phyloP scores from a whole-genome alignment of 352 stramenopile species.

The Phytophthora syringae region DNA sequence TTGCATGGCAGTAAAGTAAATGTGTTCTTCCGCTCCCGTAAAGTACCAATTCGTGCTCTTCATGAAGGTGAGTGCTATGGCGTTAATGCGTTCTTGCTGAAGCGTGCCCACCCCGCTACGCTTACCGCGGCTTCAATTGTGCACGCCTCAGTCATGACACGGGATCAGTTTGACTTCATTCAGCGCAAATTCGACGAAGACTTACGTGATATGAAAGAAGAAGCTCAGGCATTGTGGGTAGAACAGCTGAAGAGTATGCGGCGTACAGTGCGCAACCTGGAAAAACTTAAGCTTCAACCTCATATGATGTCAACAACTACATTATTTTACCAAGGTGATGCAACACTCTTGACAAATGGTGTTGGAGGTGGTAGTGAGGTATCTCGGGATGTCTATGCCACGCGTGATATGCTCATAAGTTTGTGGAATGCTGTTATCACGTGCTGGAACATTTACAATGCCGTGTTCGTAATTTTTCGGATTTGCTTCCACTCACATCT shows the following conservation, averaged over 20 bases:
- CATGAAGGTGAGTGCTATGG: slow-evolving; percentile 60
- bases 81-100: slow-evolving; percentile 65
- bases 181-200: slow-evolving; percentile 63
- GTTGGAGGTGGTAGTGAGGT: background rate
- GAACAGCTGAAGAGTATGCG: slow-evolving; percentile 38
- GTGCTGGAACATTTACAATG: slow-evolving; percentile 72
- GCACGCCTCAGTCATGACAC: slow-evolving; percentile 57
- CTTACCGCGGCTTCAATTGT: slow-evolving; percentile 51
- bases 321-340: slow-evolving; percentile 44
- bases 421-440: slow-evolving; percentile 62
- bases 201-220: slow-evolving; percentile 47
- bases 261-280: slow-evolving; percentile 47
- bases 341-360: background rate
- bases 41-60: slow-evolving; percentile 46
- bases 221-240: slow-evolving; percentile 40
- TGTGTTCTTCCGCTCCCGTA: slow-evolving; percentile 46
- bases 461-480: slow-evolving; percentile 67
- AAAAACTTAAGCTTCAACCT: slow-evolving; percentile 58
- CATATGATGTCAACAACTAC: slow-evolving; percentile 54
- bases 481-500: slow-evolving; percentile 60
- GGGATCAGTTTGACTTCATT: slow-evolving; percentile 71
- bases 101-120: slow-evolving; percentile 46
- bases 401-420: slow-evolving; percentile 38
- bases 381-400: slow-evolving; percentile 7
- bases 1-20: slow-evolving; percentile 54